phyloP scores from a whole-genome alignment of 2,329 filamentous ascomycete species.

The Basipetospora sp. region DNA sequence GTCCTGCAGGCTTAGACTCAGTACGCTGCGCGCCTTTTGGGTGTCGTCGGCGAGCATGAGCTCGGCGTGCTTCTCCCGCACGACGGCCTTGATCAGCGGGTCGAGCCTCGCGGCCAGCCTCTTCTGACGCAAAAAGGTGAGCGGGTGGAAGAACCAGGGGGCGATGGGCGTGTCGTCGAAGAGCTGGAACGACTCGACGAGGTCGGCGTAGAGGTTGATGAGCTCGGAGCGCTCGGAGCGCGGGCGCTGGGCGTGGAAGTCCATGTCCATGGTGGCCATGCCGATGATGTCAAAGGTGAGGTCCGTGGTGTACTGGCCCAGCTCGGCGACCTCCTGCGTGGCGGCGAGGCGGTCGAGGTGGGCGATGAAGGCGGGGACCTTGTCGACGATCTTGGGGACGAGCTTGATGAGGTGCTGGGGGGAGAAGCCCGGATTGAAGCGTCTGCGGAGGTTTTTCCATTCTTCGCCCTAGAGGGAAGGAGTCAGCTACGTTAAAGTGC shows the following conservation, averaged over 20 bases:
- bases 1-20: conserved; percentile 19
- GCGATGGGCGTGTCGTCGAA: conserved; percentile 9
- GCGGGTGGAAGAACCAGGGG: conserved; percentile 13
- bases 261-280: conserved; percentile 19
- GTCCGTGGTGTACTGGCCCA: conserved; percentile 16
- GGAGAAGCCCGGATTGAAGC: conserved; percentile 24
- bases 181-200: conserved; percentile 9
- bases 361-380: conserved; percentile 16
- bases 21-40: conserved; percentile 19
- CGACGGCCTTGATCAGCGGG: conserved; percentile 11
- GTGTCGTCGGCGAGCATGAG: conserved; percentile 19
- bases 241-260: conserved; percentile 19
- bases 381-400: conserved; percentile 22
- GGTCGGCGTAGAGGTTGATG: conserved; percentile 12
- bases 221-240: conserved; percentile 10
- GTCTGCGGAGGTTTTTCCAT: conserved; percentile 17
- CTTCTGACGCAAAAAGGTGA: conserved; percentile 9
- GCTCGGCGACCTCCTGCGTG: conserved; percentile 14
- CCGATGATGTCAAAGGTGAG: conserved; percentile 27
- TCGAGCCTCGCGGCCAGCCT: conserved; percentile 13
- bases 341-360: conserved; percentile 16
- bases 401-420: conserved; percentile 23
- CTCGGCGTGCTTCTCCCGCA: conserved; percentile 14
- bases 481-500: not conserved
- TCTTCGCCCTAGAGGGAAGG: conserved; percentile 5